A percentile compares a stretch with the other conserved stretches of the same genome.
Conservation (phyloP, 2,329 filamentous ascomycete species). For the Epichloe elymi region DNA sequence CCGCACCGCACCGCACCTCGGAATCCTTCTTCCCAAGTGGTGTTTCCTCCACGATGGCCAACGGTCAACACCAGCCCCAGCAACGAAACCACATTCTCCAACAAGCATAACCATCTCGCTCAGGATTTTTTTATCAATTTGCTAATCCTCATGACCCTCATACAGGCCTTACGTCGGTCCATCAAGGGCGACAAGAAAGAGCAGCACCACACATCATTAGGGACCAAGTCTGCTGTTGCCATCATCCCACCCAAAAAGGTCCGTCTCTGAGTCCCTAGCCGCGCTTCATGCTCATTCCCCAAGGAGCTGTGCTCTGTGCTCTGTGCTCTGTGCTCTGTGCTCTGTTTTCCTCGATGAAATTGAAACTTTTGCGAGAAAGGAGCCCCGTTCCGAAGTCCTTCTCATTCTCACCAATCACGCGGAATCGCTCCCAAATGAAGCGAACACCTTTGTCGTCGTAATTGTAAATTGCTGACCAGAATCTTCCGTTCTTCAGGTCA, state of each 20-base stretch:
- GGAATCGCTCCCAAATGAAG: too few relatives aligned
- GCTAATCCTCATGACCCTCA: constrained; percentile 31
- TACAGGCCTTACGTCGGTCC: constrained; percentile 69
- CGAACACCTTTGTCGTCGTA: background rate
- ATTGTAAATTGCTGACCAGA: background rate
- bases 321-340: too few relatives aligned
- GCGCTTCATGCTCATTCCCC: too few relatives aligned
- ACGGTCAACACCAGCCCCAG: background rate
- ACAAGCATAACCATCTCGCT: background rate
- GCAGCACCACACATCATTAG: constrained; percentile 56
- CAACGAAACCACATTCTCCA: background rate
- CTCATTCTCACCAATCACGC: too few relatives aligned
- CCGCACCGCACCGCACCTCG: background rate
- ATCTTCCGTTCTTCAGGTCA: constrained; percentile 50
- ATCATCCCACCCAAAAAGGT: constrained; percentile 93
- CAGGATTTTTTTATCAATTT: background rate
- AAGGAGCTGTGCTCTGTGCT: too few relatives aligned
- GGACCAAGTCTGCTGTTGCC: constrained; percentile 73
- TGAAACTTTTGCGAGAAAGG: too few relatives aligned
- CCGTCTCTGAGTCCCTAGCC: constrained; percentile 16
- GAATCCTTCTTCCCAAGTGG: background rate
- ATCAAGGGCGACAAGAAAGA: constrained; percentile 82
- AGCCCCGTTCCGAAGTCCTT: too few relatives aligned
- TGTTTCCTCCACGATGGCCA: background rate
- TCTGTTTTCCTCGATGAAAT: too few relatives aligned